Evolutionary conservation across 2,329 filamentous ascomycete genomes (phyloP), one percentile per base, ranked within the genome.

Genomic region (Beauveria sp.): DNA sequence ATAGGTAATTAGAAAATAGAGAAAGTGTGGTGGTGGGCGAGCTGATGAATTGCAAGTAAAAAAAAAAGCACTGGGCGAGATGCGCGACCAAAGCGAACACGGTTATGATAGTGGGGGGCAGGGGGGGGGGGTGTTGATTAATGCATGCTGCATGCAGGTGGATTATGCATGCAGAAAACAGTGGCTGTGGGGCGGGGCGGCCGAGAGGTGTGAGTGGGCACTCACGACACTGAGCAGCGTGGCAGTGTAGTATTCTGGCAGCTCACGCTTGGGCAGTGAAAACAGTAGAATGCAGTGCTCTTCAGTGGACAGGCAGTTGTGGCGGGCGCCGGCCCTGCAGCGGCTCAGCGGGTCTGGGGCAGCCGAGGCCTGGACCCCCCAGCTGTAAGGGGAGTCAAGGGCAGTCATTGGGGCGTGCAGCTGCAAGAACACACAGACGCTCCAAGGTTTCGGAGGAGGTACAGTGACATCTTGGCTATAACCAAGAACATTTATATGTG

Each of bases 301-400:
- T 57, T 38, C 22, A 57, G 54, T 57, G 54, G 54, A 22, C 8
- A 14, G 43, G 24, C 43, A 46, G 42, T 47, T 47, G 54, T 47
- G 54, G 54, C 54, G 42, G 43, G 10, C 18, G 30, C 26, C 43
- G 26, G 20, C 22, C 54, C 26, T 28, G 46, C 7, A 24, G 45
- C n/a, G 28, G 40, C 28, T 24, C 26, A 47, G 54, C 24, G 43
- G 30, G 54, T 57, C 54, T 57, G 54, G 54, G 54, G 54, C 42
- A 57, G 54, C 54, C 54, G 54, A 57, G 54, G 54, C 54, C 54
- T 57, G 43, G 30, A 47, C 28, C 26, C 49, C 9, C 42, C 38
- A 38, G 38, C 51, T 28, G 38, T 34, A 38, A 54, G 51, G 51
- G 51, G 51, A 38, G 14, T 22, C 7, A 38, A 20, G 12, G 9